Evolutionary conservation across 1,284 basidiomycete species (phyloP).

Genomic region (Polyporus tsugae): DNA sequence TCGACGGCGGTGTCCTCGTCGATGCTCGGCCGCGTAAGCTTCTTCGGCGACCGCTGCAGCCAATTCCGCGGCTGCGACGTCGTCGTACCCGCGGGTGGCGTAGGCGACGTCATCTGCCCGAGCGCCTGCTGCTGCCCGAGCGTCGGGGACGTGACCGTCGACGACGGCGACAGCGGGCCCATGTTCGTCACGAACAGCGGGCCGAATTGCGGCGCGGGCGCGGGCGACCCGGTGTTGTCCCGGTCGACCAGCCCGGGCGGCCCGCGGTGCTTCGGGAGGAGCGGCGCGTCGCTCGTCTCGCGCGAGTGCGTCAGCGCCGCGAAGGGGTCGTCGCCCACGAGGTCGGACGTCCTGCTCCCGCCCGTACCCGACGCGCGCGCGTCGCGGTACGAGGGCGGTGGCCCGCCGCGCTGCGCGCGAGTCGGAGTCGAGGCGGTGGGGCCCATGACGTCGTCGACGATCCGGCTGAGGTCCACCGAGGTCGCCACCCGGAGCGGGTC

Average conservation of each 20-base stretch:
- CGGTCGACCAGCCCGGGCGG: conserved; percentile 11
- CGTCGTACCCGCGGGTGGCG: neutral
- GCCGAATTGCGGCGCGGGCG: conserved; percentile 25
- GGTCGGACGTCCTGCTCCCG: conserved; percentile 27
- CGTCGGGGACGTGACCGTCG: conserved; percentile 23
- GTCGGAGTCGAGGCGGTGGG: conserved; percentile 30
- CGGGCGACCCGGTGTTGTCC: conserved; percentile 27
- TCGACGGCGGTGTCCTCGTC: conserved; percentile 25
- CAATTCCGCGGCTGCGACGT: conserved; percentile 25
- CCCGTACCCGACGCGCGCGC: conserved; percentile 17
- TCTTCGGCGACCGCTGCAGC: conserved; percentile 37
- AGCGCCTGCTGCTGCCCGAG: conserved; percentile 22
- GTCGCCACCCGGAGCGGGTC: conserved; percentile 51
- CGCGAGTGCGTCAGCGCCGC: conserved; percentile 31
- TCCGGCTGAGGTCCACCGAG: conserved; percentile 49
- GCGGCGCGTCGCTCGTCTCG: conserved; percentile 32
- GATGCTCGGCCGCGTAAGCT: conserved; percentile 21
- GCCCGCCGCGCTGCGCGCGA: neutral
- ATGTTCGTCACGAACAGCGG: conserved; percentile 40
- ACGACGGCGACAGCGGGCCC: conserved; percentile 34
- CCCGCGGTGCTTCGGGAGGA: conserved; percentile 20
- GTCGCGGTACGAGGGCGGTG: conserved; percentile 14
- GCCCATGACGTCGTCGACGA: conserved; percentile 65
- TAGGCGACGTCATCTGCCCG: conserved; percentile 14
- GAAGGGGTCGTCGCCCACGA: conserved; percentile 31